A percentile compares a stretch with the other conserved stretches of the same genome.
phyloP scores from a whole-genome alignment of 768 basidiomycete species.

The Termitomyces sp. region DNA sequence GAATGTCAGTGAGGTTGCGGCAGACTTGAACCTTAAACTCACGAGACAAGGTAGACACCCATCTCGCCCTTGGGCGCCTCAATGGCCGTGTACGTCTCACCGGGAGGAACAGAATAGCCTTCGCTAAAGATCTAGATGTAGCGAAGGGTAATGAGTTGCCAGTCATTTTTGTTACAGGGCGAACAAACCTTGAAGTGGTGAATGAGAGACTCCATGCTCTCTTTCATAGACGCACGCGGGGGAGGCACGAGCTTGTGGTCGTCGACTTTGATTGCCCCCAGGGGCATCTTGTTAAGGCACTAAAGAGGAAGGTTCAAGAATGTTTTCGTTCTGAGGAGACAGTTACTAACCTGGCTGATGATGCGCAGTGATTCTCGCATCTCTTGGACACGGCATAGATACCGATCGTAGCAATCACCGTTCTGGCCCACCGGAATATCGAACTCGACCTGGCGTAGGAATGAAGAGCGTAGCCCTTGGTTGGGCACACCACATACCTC shows the following conservation, averaged over 20 bases:
- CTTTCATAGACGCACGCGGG: conserved; percentile 97
- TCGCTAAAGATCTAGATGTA: conserved; percentile 80
- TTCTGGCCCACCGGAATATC: conserved; percentile 96
- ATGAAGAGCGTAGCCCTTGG: background rate
- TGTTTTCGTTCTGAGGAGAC: background rate
- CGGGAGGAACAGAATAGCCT: conserved; percentile 94
- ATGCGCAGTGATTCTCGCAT: conserved; percentile 94
- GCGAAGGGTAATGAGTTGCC: background rate
- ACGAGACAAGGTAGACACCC: conserved; percentile 98
- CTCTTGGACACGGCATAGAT: conserved; percentile 96
- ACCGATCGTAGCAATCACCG: conserved; percentile 97
- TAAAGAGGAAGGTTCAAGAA: conserved; percentile 26
- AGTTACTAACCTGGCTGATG: conserved; percentile 59
- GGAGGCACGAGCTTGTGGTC: conserved; percentile 98
- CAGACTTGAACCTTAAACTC: conserved; percentile 19
- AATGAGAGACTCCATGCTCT: conserved; percentile 96
- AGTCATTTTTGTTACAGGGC: background rate
- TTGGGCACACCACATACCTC: conserved; percentile 45
- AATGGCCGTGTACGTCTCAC: conserved; percentile 95
- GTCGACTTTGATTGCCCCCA: conserved; percentile 90
- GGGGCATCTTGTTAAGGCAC: conserved; percentile 96
- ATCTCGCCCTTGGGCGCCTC: conserved; percentile 99
- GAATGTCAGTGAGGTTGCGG: background rate
- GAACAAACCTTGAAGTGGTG: conserved; percentile 90
- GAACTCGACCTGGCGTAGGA: conserved; percentile 73